Base-by-base conservation (phyloP, 176 grass and related monocot genomes). In the Ampelocalamus luodianensis region DNA sequence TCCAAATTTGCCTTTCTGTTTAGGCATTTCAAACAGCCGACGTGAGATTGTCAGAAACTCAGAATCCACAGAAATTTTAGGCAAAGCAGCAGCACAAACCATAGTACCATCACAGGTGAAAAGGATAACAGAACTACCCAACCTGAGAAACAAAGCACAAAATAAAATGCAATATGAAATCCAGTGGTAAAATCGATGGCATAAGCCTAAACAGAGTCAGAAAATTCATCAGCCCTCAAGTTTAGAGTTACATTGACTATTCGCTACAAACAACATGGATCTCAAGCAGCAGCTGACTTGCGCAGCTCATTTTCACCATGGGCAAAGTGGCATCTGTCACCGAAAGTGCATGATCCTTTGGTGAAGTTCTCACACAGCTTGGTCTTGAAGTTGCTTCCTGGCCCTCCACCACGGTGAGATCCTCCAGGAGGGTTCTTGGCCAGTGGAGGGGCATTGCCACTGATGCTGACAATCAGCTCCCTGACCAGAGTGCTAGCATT, bases 351-450 rank as follows among this genome's bases (percentile, higher is more conserved):
- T 0, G 82, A 71, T 38, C 93, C 89, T 79, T 88, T 98, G 0
- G 85, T 17, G 69, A 95, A 98, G 48, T 95, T 93, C 46, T 92
- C 95, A 3, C 91, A 95, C 29, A 95, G 51, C 85, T 95, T 98
- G 46, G 93, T 98, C 87, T 94, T 98, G 76, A 79, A 95, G 69
- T 90, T 98, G 72, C 39, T 89, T 45, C 92, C 89, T 11, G 39
- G 4, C 37, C 84, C 82, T 14, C 70, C 75, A 39, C 15, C 45
- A 0, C 20, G 85, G 12, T 71, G 79, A 49, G 83, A 59, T 58
- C 73, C 84, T 50, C 51, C 83, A 36, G 50, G 10, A 14, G 46
- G 83, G 43, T 71, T 86, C 78, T 72, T 82, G 24, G 48, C 55
- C 0, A 45, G 82, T 0, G 40, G 14, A 27, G 62, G 34, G 48